Evolutionary conservation across 1,139 yeast species (phyloP).

Genomic region (Sugiyamaella castrensis): DNA sequence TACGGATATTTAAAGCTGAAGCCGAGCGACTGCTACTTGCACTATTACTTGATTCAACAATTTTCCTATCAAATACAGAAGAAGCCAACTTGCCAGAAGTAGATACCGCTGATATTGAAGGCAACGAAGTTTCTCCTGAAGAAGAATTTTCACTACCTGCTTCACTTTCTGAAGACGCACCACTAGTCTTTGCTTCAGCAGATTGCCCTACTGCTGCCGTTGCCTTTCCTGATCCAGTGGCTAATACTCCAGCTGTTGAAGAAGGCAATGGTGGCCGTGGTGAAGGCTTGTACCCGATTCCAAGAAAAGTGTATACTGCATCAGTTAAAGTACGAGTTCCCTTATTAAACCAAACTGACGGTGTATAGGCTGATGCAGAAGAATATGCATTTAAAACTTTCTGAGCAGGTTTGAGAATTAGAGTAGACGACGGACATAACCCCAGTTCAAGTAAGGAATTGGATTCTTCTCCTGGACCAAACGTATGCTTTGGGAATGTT

Average conservation of each 20-base stretch:
- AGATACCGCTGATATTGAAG: constrained; percentile 2
- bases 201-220: neutral
- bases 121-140: constrained; percentile 5
- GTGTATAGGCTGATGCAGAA: constrained; percentile 16
- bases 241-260: neutral
- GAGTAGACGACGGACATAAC: constrained; percentile 62
- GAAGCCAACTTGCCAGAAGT: constrained; percentile 4
- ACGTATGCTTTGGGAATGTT: constrained; percentile 45
- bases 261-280: constrained; percentile 2
- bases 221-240: neutral
- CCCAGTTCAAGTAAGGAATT: constrained; percentile 47
- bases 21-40: constrained; percentile 8
- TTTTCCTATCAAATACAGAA: neutral
- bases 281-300: constrained; percentile 30
- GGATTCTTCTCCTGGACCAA: constrained; percentile 50
- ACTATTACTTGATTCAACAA: neutral
- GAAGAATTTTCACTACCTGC: neutral
- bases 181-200: neutral
- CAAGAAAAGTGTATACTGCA: constrained; percentile 33
- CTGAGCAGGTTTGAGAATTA: constrained; percentile 55
- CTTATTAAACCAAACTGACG: constrained; percentile 22
- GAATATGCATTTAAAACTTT: constrained; percentile 34
- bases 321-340: constrained; percentile 26
- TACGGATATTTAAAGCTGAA: constrained; percentile 26
- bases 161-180: neutral